Conservation (phyloP, 352 stramenopile species). For the Phytophthora boehmeriae region DNA sequence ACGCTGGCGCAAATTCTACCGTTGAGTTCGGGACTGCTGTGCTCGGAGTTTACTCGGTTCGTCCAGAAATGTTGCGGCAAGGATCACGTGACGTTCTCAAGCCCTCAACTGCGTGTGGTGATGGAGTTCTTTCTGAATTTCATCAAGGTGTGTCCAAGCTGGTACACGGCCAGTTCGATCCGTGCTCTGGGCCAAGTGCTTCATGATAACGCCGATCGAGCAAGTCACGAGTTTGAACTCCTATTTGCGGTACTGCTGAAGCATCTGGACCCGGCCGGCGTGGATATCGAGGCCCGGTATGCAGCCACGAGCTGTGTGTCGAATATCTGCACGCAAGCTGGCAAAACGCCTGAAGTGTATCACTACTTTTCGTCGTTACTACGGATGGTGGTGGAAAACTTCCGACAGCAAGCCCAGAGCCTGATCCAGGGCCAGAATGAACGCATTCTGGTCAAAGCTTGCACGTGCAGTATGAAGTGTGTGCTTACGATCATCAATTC, state of each 20-base stretch:
- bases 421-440: constrained; percentile 70
- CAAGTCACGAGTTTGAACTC: constrained; percentile 59
- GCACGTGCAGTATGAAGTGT: constrained; percentile 88
- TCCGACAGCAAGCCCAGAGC: constrained; percentile 75
- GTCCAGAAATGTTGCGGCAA: constrained; percentile 81
- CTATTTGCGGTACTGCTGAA: constrained; percentile 75
- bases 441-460: constrained; percentile 82
- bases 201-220: constrained; percentile 80
- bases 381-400: constrained; percentile 87
- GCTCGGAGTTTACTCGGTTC: constrained; percentile 79
- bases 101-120: constrained; percentile 59
- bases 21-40: constrained; percentile 70
- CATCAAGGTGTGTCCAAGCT: constrained; percentile 76
- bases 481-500: constrained; percentile 83
- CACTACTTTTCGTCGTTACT: constrained; percentile 76
- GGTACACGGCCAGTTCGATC: constrained; percentile 75
- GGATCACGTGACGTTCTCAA: constrained; percentile 71
- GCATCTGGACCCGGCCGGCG: constrained; percentile 76
- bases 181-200: constrained; percentile 75
- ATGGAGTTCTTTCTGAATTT: constrained; percentile 79
- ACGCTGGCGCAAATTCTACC: constrained; percentile 66
- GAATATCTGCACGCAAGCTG: constrained; percentile 72
- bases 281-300: constrained; percentile 86
- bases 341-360: constrained; percentile 74
- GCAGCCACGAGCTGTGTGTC: constrained; percentile 86